Conservation (phyloP, 2,329 filamentous ascomycete species). For the Phoma sp. region DNA sequence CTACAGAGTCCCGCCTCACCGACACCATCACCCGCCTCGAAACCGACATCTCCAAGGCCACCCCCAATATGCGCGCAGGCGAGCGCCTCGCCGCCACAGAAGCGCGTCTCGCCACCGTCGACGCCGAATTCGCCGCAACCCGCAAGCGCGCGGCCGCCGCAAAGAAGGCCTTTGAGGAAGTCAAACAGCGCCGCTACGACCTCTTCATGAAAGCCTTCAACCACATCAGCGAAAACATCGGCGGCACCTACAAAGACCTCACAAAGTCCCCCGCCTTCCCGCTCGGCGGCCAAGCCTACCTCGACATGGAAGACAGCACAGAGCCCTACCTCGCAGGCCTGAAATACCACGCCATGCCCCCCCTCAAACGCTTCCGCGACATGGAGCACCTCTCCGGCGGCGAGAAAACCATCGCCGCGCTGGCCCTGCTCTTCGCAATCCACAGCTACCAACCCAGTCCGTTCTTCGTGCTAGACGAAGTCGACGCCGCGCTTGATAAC, state of each 20-base stretch:
- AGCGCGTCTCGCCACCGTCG: constrained; percentile 79
- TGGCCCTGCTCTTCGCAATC: constrained; percentile 95
- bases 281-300: constrained; percentile 85
- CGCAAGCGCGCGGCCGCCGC: constrained; percentile 76
- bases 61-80: constrained; percentile 95
- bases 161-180: constrained; percentile 81
- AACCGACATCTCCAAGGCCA: constrained; percentile 87
- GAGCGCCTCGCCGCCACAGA: constrained; percentile 89
- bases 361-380: constrained; percentile 96
- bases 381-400: constrained; percentile 98
- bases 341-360: constrained; percentile 99
- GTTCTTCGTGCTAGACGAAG: constrained; percentile 98
- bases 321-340: constrained; percentile 95
- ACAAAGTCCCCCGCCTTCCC: constrained; percentile 91
- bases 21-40: constrained; percentile 79
- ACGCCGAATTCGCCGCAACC: constrained; percentile 88
- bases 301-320: constrained; percentile 95
- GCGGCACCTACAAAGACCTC: constrained; percentile 91
- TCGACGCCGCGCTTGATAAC: constrained; percentile 97
- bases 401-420: constrained; percentile 97
- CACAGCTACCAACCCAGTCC: constrained; percentile 95
- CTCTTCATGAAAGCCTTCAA: constrained; percentile 95
- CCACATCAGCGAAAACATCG: constrained; percentile 95
- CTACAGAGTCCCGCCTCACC: constrained; percentile 74
- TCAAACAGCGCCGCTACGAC: constrained; percentile 84